Evolutionary conservation across 2,329 filamentous ascomycete genomes (phyloP).

Genomic region (Aspergillus japonicus): DNA sequence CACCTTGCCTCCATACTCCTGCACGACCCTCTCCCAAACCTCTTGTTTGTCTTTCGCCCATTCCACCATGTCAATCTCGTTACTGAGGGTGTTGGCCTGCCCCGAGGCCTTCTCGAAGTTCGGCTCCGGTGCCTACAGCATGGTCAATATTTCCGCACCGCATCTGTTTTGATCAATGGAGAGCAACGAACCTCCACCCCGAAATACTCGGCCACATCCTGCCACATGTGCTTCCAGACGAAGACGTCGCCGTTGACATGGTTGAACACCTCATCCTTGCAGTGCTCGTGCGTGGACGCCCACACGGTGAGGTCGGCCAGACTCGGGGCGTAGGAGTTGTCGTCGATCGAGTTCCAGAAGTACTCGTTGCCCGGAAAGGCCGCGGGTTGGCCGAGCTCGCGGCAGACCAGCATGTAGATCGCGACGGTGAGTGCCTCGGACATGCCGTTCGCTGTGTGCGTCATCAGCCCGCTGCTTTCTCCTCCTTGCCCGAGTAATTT

Average conservation of each 20-base stretch:
- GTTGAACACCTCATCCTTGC: slow-evolving; percentile 29
- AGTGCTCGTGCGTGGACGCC: slow-evolving; percentile 21
- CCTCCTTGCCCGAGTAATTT: too few species aligned
- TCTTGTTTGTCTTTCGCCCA: slow-evolving; percentile 26
- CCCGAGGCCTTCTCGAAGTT: slow-evolving; percentile 16
- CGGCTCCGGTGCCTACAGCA: slow-evolving; percentile 11
- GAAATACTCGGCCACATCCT: slow-evolving; percentile 23
- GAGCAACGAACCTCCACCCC: slow-evolving; percentile 19
- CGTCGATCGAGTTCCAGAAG: slow-evolving; percentile 29
- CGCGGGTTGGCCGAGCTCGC: slow-evolving; percentile 20
- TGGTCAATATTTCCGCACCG: neutral
- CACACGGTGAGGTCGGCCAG: slow-evolving; percentile 30
- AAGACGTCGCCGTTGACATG: slow-evolving; percentile 30
- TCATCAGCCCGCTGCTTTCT: neutral
- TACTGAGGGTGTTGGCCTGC: slow-evolving; percentile 12
- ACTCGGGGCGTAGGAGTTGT: slow-evolving; percentile 29
- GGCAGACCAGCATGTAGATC: slow-evolving; percentile 29
- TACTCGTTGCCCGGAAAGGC: slow-evolving; percentile 29
- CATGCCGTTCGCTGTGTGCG: slow-evolving; percentile 27
- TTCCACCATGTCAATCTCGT: slow-evolving; percentile 23
- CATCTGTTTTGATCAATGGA: too few species aligned
- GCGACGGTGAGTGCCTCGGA: slow-evolving; percentile 29
- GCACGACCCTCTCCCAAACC: slow-evolving; percentile 15
- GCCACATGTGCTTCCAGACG: slow-evolving; percentile 28
- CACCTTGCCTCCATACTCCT: slow-evolving; percentile 15